These are phyloP conservation scores for Seiridium unicorne DNA, from an alignment of 2,329 filamentous ascomycete genomes.

Conservation along the genomic window DNA sequence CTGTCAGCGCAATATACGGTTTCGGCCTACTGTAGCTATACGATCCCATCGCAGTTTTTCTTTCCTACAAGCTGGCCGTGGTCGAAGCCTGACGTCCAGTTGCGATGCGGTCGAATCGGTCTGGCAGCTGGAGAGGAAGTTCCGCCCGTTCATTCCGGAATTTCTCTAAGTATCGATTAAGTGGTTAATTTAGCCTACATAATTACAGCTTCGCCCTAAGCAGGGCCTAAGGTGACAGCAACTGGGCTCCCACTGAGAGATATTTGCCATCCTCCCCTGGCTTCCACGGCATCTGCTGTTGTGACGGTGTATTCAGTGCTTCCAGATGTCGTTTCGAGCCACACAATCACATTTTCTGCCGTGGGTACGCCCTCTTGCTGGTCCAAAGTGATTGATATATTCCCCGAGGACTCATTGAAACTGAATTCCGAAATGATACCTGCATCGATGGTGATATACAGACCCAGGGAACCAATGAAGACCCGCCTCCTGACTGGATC, in stretches of 20 bases:
- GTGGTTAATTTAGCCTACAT: too few relatives aligned
- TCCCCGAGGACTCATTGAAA: conserved; percentile 24
- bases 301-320: neutral
- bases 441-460: conserved; percentile 40
- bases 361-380: conserved; percentile 26
- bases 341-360: conserved; percentile 29
- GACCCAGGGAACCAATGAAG: conserved; percentile 44
- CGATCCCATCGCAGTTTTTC: too few relatives aligned
- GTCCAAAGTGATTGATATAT: conserved; percentile 25
- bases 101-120: too few relatives aligned
- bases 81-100: too few relatives aligned
- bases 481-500: conserved; percentile 47
- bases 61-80: too few relatives aligned
- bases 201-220: too few relatives aligned
- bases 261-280: neutral
- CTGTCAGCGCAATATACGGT: conserved; percentile 11
- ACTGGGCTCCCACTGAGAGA: neutral
- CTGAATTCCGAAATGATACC: conserved; percentile 38
- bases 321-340: conserved; percentile 22
- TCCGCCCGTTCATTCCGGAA: too few relatives aligned
- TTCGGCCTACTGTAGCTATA: conserved; percentile 6
- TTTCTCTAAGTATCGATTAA: too few relatives aligned
- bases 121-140: too few relatives aligned
- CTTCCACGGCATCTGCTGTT: neutral
- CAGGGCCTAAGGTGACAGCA: neutral